Evolutionary conservation across 176 grass and related monocot genomes (phyloP), one percentile per base, ranked within the genome.

Genomic region (Pontederia paniculata): DNA sequence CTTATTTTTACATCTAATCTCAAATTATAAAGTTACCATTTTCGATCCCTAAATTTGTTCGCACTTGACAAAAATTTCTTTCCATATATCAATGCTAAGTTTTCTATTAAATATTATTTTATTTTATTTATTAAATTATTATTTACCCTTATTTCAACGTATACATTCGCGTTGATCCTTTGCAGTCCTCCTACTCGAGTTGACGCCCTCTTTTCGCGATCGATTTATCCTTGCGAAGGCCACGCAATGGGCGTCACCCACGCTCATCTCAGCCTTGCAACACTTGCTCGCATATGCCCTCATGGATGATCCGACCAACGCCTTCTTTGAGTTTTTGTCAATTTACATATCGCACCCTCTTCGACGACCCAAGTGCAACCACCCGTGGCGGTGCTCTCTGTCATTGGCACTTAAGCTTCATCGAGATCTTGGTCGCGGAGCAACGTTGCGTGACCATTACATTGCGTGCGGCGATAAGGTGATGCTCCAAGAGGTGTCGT

Each of bases 401-500:
- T 44, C 61, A 55, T 14, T 78, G 72, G 10, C 78, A 63, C 68
- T 77, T 74, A 47, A 95, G 89, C 81, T 95, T 88, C 84, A 95
- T 95, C 47, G 84, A 95, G 84, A 85, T 95, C 55, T 72, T 89
- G 0, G 76, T 80, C 55, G 68, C 55, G 45, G 81, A 89, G 70
- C 75, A 41, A 78, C 72, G 44, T 73, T 95, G 23, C 72, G 69
- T 21, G 71, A 83, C 31, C 84, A 84, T 0, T 95, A 95, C 81
- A 66, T 75, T 65, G 89, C 89, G 8, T 81, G 89, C 52, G 89
- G 89, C 19, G 76, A 83, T 31, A 45, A 77, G 25, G 78, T 63
- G 0, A 95, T 95, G 89, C 78, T 95, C 0, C 89, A 84, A 0
- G 89, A 95, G 75, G 84, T 95, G 18, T 81, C 89, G 0, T 95